A percentile compares a stretch with the other conserved stretches of the same genome.
phyloP scores from a whole-genome alignment of 208 protist species.

The Leishmania amazonensis region DNA sequence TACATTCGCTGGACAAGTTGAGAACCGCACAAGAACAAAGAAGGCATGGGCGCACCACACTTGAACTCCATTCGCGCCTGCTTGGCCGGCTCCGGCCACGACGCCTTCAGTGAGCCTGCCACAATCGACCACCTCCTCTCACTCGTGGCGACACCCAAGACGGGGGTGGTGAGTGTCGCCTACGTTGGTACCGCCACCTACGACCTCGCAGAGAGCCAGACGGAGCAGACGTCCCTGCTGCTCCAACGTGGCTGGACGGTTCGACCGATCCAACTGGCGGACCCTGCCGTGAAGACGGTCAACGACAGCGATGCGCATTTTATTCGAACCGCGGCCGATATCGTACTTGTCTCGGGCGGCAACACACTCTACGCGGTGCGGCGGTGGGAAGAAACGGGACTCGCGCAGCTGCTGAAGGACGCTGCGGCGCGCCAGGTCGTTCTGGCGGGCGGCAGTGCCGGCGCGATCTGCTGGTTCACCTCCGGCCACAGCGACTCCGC shows the following conservation, averaged over 20 bases:
- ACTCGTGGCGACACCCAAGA: conserved; percentile 38
- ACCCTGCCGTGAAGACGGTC: conserved; percentile 35
- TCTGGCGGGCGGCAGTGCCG: conserved; percentile 85
- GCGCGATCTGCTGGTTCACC: conserved; percentile 92
- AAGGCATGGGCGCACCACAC: background rate
- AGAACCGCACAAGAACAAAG: background rate
- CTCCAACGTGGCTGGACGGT: conserved; percentile 58
- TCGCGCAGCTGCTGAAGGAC: conserved; percentile 51
- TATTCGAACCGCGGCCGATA: conserved; percentile 49
- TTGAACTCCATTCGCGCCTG: conserved; percentile 62
- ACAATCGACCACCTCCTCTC: conserved; percentile 66
- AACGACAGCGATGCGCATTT: conserved; percentile 38
- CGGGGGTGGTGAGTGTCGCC: conserved; percentile 46
- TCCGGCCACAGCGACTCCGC: conserved; percentile 90
- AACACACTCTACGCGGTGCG: conserved; percentile 92
- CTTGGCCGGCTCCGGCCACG: conserved; percentile 66
- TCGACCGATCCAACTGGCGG: conserved; percentile 51
- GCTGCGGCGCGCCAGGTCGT: conserved; percentile 50
- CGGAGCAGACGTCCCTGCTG: conserved; percentile 52
- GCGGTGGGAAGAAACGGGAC: conserved; percentile 84
- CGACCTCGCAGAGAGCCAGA: conserved; percentile 57
- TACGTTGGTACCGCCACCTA: conserved; percentile 92
- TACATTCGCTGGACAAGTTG: background rate
- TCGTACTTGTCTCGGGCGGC: conserved; percentile 85
- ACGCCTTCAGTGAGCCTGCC: conserved; percentile 43